Conservation (phyloP, 2,329 filamentous ascomycete species). For the Ceratocystis colombiana region DNA sequence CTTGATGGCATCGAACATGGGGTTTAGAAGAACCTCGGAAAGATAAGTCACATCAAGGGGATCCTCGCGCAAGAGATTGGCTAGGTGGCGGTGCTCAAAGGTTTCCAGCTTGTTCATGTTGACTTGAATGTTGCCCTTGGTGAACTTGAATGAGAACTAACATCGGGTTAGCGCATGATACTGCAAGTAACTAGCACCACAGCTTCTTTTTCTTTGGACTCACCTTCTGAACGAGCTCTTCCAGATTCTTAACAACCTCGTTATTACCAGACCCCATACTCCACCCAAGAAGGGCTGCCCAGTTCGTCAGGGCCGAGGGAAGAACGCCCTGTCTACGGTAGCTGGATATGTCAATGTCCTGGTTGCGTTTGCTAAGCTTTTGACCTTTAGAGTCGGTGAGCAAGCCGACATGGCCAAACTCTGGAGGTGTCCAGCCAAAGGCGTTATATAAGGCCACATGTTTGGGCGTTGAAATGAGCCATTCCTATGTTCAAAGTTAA, state of each 20-base stretch:
- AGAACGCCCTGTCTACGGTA: conserved; percentile 41
- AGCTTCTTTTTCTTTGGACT: conserved; percentile 28
- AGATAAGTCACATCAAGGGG: conserved; percentile 23
- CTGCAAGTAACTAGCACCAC: not conserved
- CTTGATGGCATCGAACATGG: conserved; percentile 22
- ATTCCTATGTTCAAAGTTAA: conserved; percentile 50
- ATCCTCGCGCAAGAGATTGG: conserved; percentile 30
- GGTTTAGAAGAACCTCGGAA: conserved; percentile 24
- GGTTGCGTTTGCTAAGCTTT: conserved; percentile 79
- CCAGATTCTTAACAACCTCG: conserved; percentile 60
- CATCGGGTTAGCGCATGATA: conserved; percentile 28
- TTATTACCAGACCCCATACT: conserved; percentile 47
- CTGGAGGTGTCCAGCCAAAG: conserved; percentile 61
- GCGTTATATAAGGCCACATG: conserved; percentile 62
- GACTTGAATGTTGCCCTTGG: conserved; percentile 78
- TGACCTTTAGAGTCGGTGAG: conserved; percentile 57
- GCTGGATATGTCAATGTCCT: conserved; percentile 40
- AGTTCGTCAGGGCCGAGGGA: conserved; percentile 56
- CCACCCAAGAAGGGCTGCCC: conserved; percentile 78
- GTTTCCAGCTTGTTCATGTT: conserved; percentile 69
- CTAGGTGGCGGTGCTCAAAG: conserved; percentile 59
- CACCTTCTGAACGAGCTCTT: conserved; percentile 60
- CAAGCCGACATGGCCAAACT: conserved; percentile 72
- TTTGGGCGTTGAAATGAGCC: conserved; percentile 85
- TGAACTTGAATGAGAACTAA: conserved; percentile 78